These are phyloP conservation scores for fission yeast (Schizosaccharomyces pombe) DNA, from an alignment of 805 yeast species.

Conservation along the genomic window DNA sequence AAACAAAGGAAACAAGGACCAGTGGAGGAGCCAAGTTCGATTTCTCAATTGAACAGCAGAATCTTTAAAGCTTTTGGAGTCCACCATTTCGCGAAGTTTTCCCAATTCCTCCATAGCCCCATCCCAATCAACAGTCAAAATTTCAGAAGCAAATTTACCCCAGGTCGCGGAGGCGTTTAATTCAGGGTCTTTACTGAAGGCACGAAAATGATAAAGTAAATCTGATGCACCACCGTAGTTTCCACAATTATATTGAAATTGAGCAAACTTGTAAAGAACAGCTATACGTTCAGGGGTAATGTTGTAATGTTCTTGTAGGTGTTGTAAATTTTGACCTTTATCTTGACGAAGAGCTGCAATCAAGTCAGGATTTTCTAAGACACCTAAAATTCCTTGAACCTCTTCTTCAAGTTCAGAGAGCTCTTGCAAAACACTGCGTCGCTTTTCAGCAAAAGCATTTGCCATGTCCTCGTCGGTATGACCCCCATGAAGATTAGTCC, in stretches of 20 bases:
- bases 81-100: conserved; percentile 34
- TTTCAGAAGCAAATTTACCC: conserved; percentile 44
- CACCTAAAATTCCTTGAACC: conserved; percentile 24
- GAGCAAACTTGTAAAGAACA: conserved; percentile 33
- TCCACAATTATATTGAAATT: conserved; percentile 40
- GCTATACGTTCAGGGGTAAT: conserved; percentile 23
- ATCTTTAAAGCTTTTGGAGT: conserved; percentile 27
- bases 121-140: conserved; percentile 29
- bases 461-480: conserved; percentile 5
- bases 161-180: conserved; percentile 34
- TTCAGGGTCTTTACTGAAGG: conserved; percentile 28
- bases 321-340: conserved; percentile 28
- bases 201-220: conserved; percentile 31
- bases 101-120: conserved; percentile 30
- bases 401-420: conserved; percentile 17
- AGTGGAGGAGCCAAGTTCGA: conserved; percentile 47
- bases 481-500: conserved; percentile 2
- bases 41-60: conserved; percentile 36
- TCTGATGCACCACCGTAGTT: conserved; percentile 38
- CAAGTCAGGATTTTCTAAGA: conserved; percentile 27
- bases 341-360: conserved; percentile 31
- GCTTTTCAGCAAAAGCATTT: conserved; percentile 8
- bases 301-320: conserved; percentile 22
- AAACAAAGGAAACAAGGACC: conserved; percentile 43
- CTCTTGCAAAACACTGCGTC: conserved; percentile 7